phyloP scores from a whole-genome alignment of 495 filamentous ascomycete species.

The Barbatosphaeria neglecta region DNA sequence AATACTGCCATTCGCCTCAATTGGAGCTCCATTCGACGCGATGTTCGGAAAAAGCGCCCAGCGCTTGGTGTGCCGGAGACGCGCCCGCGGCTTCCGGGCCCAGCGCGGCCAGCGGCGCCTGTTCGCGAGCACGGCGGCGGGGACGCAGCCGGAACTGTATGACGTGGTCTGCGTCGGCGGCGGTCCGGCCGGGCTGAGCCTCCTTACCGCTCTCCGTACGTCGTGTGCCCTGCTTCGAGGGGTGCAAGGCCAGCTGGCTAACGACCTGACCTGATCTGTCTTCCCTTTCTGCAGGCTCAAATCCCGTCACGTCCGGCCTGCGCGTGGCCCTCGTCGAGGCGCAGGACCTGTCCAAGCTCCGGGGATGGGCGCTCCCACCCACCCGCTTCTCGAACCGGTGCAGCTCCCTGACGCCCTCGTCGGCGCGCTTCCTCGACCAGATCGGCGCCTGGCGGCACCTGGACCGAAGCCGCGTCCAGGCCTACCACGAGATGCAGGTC shows the following conservation, averaged over 20 bases:
- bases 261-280: not conserved
- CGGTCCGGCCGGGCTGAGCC: slow-evolving; percentile 85
- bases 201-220: slow-evolving; percentile 78
- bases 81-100: not conserved
- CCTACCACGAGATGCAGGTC: slow-evolving; percentile 86
- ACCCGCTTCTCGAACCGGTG: slow-evolving; percentile 82
- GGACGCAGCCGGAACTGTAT: slow-evolving; percentile 50
- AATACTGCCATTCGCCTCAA: too few species aligned
- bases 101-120: not conserved
- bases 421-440: slow-evolving; percentile 54
- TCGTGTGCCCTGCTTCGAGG: too few species aligned
- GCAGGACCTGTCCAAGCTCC: slow-evolving; percentile 62
- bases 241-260: too few species aligned
- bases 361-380: slow-evolving; percentile 50
- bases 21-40: not conserved
- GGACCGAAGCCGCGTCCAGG: slow-evolving; percentile 57
- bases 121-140: slow-evolving; percentile 23
- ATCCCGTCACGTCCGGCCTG: slow-evolving; percentile 60
- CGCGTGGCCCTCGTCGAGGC: slow-evolving; percentile 83
- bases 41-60: not conserved
- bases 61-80: not conserved
- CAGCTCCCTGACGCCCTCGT: slow-evolving; percentile 83
- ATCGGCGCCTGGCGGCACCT: slow-evolving; percentile 85
- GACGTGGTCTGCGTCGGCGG: slow-evolving; percentile 95
- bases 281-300: slow-evolving; percentile 38